phyloP scores from a whole-genome alignment of 2,329 filamentous ascomycete species.

The Monosporascus sp. region DNA sequence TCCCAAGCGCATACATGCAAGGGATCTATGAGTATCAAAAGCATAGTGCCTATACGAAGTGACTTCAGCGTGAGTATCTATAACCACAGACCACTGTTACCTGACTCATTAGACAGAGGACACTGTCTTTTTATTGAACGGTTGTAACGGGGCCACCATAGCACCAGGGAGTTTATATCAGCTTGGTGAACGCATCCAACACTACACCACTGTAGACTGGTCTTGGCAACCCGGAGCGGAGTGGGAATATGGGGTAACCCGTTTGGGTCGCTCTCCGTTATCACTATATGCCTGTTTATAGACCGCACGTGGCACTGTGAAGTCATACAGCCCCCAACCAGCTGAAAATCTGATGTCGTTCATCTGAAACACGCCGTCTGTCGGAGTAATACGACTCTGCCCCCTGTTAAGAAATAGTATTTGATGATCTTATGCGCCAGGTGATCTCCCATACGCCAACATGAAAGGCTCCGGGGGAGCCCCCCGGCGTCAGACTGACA shows the following conservation, averaged over 20 bases:
- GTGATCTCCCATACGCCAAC: too few species aligned
- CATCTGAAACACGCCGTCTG: not conserved
- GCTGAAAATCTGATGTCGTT: not conserved
- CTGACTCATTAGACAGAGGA: not conserved
- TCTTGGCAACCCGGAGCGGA: not conserved
- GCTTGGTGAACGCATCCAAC: not conserved
- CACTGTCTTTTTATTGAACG: too few species aligned
- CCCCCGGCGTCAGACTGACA: too few species aligned
- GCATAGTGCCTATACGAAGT: not conserved
- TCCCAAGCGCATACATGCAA: too few species aligned
- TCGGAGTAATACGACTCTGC: not conserved
- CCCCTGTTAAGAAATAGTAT: not conserved
- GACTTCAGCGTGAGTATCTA: not conserved
- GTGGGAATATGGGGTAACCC: not conserved
- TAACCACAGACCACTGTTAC: not conserved
- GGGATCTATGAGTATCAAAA: not conserved
- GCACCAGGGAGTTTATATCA: not conserved
- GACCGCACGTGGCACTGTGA: not conserved
- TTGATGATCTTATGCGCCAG: too few species aligned
- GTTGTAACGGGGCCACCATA: not conserved
- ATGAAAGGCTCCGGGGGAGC: too few species aligned
- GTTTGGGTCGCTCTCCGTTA: not conserved
- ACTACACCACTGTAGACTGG: not conserved
- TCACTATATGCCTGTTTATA: not conserved
- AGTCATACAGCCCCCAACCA: not conserved